Evolutionary conservation across 2,329 filamentous ascomycete genomes (phyloP), one percentile per base, ranked within the genome.

Genomic region (Didymella keratinophila): DNA sequence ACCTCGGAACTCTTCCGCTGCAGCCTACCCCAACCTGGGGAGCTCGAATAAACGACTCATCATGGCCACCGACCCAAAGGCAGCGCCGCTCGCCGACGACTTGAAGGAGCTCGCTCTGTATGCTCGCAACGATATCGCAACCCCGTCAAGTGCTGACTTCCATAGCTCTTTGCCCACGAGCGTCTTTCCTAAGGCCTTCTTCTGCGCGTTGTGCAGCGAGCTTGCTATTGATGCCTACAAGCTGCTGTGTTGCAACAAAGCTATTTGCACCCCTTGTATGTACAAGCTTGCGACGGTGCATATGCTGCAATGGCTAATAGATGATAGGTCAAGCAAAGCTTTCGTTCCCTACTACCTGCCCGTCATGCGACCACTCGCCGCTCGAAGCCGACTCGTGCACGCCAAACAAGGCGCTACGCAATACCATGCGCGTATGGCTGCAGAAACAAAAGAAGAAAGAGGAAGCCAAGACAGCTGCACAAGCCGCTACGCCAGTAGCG

Each of bases 131-230:
- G n/a, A 23, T 12, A 14, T 18, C 10, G 2, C 16, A n/a, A 4
- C n/a, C 5, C 27, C 10, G 37, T 18, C 41, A 11, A 14, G 27
- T 53, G 56, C 69, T 73, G 37, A 71, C 37, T 10, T 44, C 11
- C 36, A 25, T 72, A 96, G 92, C 76, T 89, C 90, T 48, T 83
- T 97, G 60, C 82, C 87, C 20, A 86, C 90, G 65, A 91, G 94
- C 70, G 92, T 95, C 62, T 93, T 97, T 57, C 95, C 95, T n/a
- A 92, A 93, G 71, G 97, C 97, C 83, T 85, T 99, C 64, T 90
- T 93, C 78, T 99, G 95, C 82, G 92, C 92, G 51, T 91, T 92
- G 68, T 99, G 95, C 80, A 95, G 90, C 80, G 93, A 91, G 77
- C 84, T 98, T 58, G 93, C 93, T 28, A 82, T 96, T 64, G 96